Base-by-base conservation (phyloP, 768 basidiomycete genomes). In the Krasilnikovozyma curviuscula region DNA sequence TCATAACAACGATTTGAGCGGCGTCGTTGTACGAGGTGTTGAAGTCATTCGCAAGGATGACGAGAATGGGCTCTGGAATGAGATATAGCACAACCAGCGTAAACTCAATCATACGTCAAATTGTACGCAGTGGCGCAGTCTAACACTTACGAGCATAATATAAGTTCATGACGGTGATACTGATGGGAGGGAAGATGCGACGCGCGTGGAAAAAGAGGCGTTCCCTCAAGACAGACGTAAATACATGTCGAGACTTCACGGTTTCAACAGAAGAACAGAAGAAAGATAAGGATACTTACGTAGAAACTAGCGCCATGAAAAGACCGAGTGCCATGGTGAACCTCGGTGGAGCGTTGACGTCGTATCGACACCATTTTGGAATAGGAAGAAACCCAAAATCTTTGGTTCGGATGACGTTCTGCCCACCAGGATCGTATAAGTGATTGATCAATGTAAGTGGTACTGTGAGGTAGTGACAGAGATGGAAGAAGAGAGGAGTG, bases 371-470 rank as follows among this genome's bases (percentile, higher is more conserved):
- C 31, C 66, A 60, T 53, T 62, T 65, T 0, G 80, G 79, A 27
- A 81, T 77, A 0, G 77, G 78, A 7, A 81, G 53, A 50, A 81
- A 65, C 13, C 73, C 71, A 57, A 79, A 76, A 55, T 81, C 78
- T 18, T 50, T 43, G 31, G 55, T 61, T 5, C 58, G 54, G 35
- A 55, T 55, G 19, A 27, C 37, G 39, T 46, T n/a, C n/a, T n/a
- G n/a, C n/a, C n/a, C n/a, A n/a, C n/a, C n/a, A n/a, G n/a, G n/a
- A n/a, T n/a, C n/a, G n/a, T n/a, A n/a, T n/a, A n/a, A n/a, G n/a
- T n/a, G n/a, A n/a, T n/a, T n/a, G n/a, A n/a, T n/a, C n/a, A n/a
- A n/a, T n/a, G n/a, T n/a, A n/a, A n/a, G n/a, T n/a, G n/a, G n/a
- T n/a, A n/a, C n/a, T n/a, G n/a, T 46, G n/a, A 21, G 14, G 25